Evolutionary conservation across 2,329 filamentous ascomycete species (phyloP).

Genomic region (Ophiostoma sp.): DNA sequence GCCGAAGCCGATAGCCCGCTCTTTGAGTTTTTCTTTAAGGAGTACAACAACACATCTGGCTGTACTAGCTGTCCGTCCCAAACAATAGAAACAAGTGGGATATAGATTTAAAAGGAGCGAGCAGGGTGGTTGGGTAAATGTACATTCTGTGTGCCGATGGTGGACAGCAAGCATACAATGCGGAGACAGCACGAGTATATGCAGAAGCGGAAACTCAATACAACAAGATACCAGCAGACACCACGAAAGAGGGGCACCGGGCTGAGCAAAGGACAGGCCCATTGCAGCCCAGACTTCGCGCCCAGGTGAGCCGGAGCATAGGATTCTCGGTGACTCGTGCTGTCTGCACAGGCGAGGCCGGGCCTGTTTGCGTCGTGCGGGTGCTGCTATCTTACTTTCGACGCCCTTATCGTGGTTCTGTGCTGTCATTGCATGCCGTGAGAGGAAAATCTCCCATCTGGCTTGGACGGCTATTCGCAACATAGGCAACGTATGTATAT

Average conservation of each 20-base stretch:
- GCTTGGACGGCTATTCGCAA: not conserved
- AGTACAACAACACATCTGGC: too few relatives aligned
- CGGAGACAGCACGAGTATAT: not conserved
- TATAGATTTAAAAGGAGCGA: not conserved
- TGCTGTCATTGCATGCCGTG: not conserved
- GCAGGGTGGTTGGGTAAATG: not conserved
- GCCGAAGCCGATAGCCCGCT: too few relatives aligned
- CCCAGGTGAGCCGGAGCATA: not conserved
- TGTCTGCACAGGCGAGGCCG: not conserved
- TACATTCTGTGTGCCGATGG: not conserved
- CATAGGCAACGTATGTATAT: not conserved
- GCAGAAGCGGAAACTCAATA: not conserved
- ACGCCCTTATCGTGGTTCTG: not conserved
- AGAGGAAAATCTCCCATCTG: not conserved
- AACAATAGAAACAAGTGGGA: not conserved
- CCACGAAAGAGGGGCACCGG: not conserved
- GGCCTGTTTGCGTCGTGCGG: too few relatives aligned
- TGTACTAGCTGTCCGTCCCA: not conserved
- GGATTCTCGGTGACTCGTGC: not conserved
- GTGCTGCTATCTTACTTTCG: not conserved
- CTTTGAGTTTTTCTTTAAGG: too few relatives aligned
- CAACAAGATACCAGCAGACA: not conserved
- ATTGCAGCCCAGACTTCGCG: not conserved
- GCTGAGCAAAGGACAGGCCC: not conserved
- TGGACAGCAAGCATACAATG: not conserved